Conservation (phyloP, 208 protist species). For the Trichomonas tenax region DNA sequence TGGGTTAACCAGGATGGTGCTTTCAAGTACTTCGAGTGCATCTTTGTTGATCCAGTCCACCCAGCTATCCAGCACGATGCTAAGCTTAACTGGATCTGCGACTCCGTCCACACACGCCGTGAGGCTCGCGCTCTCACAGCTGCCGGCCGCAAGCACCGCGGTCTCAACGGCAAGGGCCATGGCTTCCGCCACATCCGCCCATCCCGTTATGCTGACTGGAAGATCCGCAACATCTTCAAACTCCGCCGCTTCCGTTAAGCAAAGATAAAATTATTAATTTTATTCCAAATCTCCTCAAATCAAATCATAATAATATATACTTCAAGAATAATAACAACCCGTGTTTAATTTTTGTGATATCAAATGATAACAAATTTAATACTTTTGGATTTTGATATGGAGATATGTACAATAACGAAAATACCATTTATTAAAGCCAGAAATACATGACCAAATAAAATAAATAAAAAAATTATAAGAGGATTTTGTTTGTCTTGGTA, state of each 20-base stretch:
- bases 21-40: slow-evolving; percentile 65
- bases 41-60: slow-evolving; percentile 92
- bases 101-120: slow-evolving; percentile 63
- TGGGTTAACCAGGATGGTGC: slow-evolving; percentile 75
- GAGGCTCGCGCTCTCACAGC: too few relatives aligned
- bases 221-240: slow-evolving; percentile 83
- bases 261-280: too few relatives aligned
- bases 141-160: too few relatives aligned
- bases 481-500: neutral
- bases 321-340: too few relatives aligned
- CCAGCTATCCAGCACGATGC: slow-evolving; percentile 87
- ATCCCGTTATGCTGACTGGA: slow-evolving; percentile 83
- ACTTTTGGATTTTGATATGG: too few relatives aligned
- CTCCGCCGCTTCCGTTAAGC: slow-evolving; percentile 70
- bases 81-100: slow-evolving; percentile 96
- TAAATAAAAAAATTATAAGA: neutral
- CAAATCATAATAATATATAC: too few relatives aligned
- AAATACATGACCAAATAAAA: neutral
- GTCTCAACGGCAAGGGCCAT: too few relatives aligned
- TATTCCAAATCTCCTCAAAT: too few relatives aligned
- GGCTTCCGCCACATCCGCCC: slow-evolving; percentile 75
- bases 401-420: too few relatives aligned
- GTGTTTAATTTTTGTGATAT: too few relatives aligned
- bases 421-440: too few relatives aligned
- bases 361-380: too few relatives aligned